phyloP scores from a whole-genome alignment of 2,329 filamentous ascomycete genomes.

The Colletotrichum trifolii region DNA sequence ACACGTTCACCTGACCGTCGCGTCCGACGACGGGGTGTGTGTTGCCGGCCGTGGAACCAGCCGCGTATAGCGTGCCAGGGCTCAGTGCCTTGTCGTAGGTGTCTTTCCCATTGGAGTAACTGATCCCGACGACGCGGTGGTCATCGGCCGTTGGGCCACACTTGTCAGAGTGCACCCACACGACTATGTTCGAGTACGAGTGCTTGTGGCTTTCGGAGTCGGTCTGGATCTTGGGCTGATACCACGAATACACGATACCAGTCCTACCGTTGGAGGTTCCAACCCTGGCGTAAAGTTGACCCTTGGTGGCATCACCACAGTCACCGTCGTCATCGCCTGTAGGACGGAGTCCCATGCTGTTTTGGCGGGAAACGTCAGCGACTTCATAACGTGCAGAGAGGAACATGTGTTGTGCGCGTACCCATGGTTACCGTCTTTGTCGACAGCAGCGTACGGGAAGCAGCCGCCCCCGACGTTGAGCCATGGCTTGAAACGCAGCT shows the following conservation, averaged over 20 bases:
- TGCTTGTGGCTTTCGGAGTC: not conserved
- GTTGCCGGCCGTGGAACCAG: not conserved
- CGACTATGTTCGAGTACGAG: constrained; percentile 10
- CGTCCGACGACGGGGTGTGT: constrained; percentile 14
- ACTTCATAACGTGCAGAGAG: rapidly evolving
- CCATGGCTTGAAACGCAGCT: constrained; percentile 10
- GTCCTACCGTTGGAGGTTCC: constrained; percentile 5
- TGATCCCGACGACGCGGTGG: constrained; percentile 2
- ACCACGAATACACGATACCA: constrained; percentile 18
- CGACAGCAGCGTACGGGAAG: constrained; percentile 10
- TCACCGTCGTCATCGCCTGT: not conserved
- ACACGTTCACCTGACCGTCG: constrained; percentile 3
- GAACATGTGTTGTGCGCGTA: not conserved
- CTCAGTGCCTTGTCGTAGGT: not conserved
- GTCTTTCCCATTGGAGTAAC: constrained; percentile 2
- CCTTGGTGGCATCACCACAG: not conserved
- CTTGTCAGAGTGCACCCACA: constrained; percentile 13
- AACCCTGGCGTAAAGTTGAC: constrained; percentile 10
- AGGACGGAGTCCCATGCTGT: constrained; percentile 2
- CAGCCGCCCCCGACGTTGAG: not conserved
- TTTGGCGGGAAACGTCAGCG: not conserved
- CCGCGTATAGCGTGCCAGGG: not conserved
- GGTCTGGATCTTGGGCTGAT: constrained; percentile 13
- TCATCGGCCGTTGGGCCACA: not conserved
- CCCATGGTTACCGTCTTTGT: constrained; percentile 10